Evolutionary conservation across 1,284 basidiomycete genomes (phyloP).

Genomic region (Cutaneotrichosporon sp.): DNA sequence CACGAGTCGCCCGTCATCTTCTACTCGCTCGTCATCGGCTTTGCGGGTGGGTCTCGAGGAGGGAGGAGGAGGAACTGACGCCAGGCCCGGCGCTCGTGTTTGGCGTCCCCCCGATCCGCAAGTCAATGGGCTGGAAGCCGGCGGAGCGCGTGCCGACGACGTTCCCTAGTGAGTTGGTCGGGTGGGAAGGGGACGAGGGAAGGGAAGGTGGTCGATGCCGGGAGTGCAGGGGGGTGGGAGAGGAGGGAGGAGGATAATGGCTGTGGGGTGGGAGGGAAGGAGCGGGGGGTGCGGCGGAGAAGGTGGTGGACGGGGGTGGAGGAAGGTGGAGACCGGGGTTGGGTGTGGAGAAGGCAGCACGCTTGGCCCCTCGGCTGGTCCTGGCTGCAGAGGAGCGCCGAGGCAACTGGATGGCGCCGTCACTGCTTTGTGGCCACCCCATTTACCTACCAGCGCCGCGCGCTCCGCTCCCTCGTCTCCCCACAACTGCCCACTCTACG

Average conservation of each 20-base stretch:
- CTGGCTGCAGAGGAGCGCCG: too few relatives aligned
- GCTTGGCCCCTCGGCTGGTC: too few relatives aligned
- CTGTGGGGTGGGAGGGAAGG: too few relatives aligned
- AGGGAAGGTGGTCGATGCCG: neutral
- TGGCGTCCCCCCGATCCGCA: slow-evolving; percentile 76
- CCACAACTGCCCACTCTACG: too few relatives aligned
- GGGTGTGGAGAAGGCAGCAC: too few relatives aligned
- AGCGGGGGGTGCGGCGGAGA: too few relatives aligned
- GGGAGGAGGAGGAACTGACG: slow-evolving; percentile 1
- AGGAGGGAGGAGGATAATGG: neutral
- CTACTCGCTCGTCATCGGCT: slow-evolving; percentile 77
- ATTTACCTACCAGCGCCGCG: too few relatives aligned
- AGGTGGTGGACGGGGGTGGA: too few relatives aligned
- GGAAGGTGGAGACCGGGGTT: too few relatives aligned
- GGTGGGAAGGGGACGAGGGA: neutral
- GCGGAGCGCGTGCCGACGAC: slow-evolving; percentile 75
- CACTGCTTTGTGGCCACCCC: too few relatives aligned
- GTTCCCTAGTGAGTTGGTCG: slow-evolving; percentile 72
- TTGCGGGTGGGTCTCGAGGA: slow-evolving; percentile 39
- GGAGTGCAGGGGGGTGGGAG: neutral
- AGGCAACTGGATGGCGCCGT: too few relatives aligned
- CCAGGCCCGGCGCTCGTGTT: slow-evolving; percentile 74
- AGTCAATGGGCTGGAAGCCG: slow-evolving; percentile 69
- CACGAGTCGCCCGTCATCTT: slow-evolving; percentile 93
- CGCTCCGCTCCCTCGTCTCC: too few relatives aligned